These are phyloP conservation scores for Colletotrichum filicis DNA, from an alignment of 2,329 filamentous ascomycete species.

Conservation along the genomic window DNA sequence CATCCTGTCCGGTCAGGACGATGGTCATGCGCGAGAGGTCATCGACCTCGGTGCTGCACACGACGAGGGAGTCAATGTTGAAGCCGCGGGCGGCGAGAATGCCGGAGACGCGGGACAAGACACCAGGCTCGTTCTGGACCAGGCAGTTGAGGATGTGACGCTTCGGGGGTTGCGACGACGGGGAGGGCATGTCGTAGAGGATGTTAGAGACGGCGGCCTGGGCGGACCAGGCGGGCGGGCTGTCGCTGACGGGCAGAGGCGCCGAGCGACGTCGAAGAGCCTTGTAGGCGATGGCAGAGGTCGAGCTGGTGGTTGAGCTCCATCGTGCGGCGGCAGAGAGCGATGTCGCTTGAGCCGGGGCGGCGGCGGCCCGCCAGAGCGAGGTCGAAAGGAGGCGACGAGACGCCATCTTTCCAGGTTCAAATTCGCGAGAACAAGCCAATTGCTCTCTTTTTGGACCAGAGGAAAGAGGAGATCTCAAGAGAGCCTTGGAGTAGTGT, in stretches of 20 bases:
- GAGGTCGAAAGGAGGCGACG: slow-evolving; percentile 55
- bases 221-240: slow-evolving; percentile 84
- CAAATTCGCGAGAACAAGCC: slow-evolving; percentile 34
- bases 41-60: slow-evolving; percentile 97
- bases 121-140: slow-evolving; percentile 98
- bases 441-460: slow-evolving; percentile 34
- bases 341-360: slow-evolving; percentile 38
- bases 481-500: slow-evolving; percentile 13
- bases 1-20: slow-evolving; percentile 94
- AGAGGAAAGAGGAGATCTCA: slow-evolving; percentile 29
- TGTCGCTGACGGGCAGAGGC: slow-evolving; percentile 81
- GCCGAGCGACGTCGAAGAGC: slow-evolving; percentile 91
- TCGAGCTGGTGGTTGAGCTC: slow-evolving; percentile 74
- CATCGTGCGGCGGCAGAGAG: slow-evolving; percentile 36
- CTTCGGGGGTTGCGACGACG: slow-evolving; percentile 86
- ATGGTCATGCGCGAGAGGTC: slow-evolving; percentile 99
- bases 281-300: slow-evolving; percentile 96
- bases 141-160: slow-evolving; percentile 97
- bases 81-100: slow-evolving; percentile 96
- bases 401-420: slow-evolving; percentile 52
- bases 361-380: slow-evolving; percentile 48
- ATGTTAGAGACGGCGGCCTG: slow-evolving; percentile 97
- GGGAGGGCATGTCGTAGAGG: slow-evolving; percentile 95
- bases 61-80: slow-evolving; percentile 98
- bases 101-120: slow-evolving; percentile 94